Evolutionary conservation across 1,139 yeast genomes (phyloP), one percentile per base, ranked within the genome.

Genomic region (Yamadazyma taylorii): DNA sequence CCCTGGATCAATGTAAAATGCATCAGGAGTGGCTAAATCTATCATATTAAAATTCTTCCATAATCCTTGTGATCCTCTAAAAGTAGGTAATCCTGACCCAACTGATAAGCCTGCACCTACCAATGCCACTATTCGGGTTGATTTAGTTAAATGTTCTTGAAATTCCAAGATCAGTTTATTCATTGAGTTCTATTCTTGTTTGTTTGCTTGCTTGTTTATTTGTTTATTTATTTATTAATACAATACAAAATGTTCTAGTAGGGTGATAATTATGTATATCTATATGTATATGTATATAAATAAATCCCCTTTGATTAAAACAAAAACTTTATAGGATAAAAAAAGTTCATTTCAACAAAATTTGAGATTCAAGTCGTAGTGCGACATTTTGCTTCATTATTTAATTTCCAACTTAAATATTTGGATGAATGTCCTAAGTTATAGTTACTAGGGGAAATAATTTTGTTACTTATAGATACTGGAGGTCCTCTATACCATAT

Each of bases 21-120:
- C 95, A 55, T 88, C 96, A 1, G 95, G 95, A 0, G 96, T 88
- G 5, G 95, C 95, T 36, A 88, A 66, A 51, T 88, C 96, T 32
- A 86, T 81, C 53, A 89, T 80, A 37, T 84, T 85, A 60, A 79
- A 84, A 47, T 81, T 79, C 47, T 78, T 73, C 96, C 96, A 88
- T 19, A 82, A 61, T 0, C 92, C 94, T 36, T 81, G 82, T 1
- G 81, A 61, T 3, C 89, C 88, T 34, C 89, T 63, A 52, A 80
- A 84, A 0, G 92, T 82, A 3, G 87, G 80, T 11, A 87, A 62
- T 1, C 96, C 95, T 2, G 92, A 82, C 1, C 85, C 67, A 0
- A 79, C 90, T 4, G 90, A 81, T 7, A 87, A 67, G 0, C 96
- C 96, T 2, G 95, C 90, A 1, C 96, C 96, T 2, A 84, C 87